Evolutionary conservation across 2,329 filamentous ascomycete genomes (phyloP).

Genomic region (Neofusicoccum laricinum): DNA sequence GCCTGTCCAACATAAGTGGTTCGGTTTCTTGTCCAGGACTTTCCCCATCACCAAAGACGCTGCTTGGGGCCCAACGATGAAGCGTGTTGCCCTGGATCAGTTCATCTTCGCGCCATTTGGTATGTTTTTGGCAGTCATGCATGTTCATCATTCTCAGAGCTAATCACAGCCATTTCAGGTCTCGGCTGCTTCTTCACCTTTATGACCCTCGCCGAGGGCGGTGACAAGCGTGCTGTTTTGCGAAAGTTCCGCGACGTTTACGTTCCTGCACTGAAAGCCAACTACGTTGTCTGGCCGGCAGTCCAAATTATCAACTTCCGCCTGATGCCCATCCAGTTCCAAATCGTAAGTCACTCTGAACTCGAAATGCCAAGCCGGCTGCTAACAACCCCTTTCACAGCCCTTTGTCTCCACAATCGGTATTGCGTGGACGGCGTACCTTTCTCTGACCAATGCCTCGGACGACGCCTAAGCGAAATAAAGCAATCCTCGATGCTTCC

Average conservation of each 20-base stretch:
- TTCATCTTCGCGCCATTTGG: slow-evolving; percentile 87
- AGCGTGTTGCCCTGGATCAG: slow-evolving; percentile 90
- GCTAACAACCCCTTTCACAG: slow-evolving; percentile 45
- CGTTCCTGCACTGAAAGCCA: slow-evolving; percentile 88
- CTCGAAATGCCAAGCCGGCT: slow-evolving; percentile 16
- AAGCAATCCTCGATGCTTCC: neutral
- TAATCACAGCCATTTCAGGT: slow-evolving; percentile 44
- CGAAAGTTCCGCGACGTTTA: slow-evolving; percentile 94
- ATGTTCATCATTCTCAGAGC: neutral
- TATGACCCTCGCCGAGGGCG: slow-evolving; percentile 95
- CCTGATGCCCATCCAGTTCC: slow-evolving; percentile 90
- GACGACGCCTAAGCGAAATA: slow-evolving; percentile 55
- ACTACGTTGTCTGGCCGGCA: slow-evolving; percentile 90
- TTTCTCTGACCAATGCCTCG: slow-evolving; percentile 85
- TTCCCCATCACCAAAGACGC: slow-evolving; percentile 82
- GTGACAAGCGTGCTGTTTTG: slow-evolving; percentile 72
- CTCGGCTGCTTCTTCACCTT: slow-evolving; percentile 87
- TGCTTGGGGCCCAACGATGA: slow-evolving; percentile 74
- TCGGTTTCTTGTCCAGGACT: slow-evolving; percentile 73
- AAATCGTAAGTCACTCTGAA: slow-evolving; percentile 64
- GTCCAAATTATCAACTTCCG: slow-evolving; percentile 98
- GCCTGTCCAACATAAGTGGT: slow-evolving; percentile 94
- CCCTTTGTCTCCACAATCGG: slow-evolving; percentile 94
- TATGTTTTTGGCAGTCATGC: slow-evolving; percentile 36
- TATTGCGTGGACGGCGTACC: slow-evolving; percentile 96